phyloP scores from a whole-genome alignment of 768 basidiomycete genomes.

The Tricholoma furcatifolium region DNA sequence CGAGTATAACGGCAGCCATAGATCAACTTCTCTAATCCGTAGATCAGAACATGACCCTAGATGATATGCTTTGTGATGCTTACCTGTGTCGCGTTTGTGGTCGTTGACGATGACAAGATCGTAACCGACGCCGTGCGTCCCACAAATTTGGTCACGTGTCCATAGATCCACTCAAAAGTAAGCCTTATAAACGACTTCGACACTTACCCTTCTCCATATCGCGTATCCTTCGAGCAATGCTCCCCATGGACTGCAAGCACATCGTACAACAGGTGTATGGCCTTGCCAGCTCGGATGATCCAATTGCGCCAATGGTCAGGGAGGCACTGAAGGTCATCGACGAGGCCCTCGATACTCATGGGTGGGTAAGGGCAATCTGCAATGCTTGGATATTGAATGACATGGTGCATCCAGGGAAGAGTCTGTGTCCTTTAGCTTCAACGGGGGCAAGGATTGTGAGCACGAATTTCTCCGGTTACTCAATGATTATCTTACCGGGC shows the following conservation, averaged over 20 bases:
- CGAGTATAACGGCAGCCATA: constrained; percentile 59
- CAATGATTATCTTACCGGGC: constrained; percentile 1
- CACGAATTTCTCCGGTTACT: constrained; percentile 10
- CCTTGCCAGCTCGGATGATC: constrained; percentile 53
- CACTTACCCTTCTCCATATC: neutral
- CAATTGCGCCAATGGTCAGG: constrained; percentile 60
- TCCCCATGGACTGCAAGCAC: constrained; percentile 46
- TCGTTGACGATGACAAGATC: neutral
- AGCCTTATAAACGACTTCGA: neutral
- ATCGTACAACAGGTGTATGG: constrained; percentile 61
- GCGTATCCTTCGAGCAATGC: neutral
- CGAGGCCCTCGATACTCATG: constrained; percentile 68
- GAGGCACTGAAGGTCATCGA: constrained; percentile 86
- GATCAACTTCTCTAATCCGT: neutral
- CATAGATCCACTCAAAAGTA: too few species aligned
- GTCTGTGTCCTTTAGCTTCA: constrained; percentile 87
- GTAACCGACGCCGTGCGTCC: neutral
- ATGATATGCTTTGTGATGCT: neutral
- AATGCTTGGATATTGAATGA: constrained; percentile 15
- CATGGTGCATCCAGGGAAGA: constrained; percentile 47
- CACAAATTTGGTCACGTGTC: constrained; percentile 12
- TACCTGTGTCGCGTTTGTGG: neutral
- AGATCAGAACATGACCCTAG: neutral
- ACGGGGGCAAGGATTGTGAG: constrained; percentile 98
- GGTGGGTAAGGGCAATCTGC: constrained; percentile 54